Conservation (phyloP, 768 basidiomycete species). For the Phlebiopsis flavidoalba region DNA sequence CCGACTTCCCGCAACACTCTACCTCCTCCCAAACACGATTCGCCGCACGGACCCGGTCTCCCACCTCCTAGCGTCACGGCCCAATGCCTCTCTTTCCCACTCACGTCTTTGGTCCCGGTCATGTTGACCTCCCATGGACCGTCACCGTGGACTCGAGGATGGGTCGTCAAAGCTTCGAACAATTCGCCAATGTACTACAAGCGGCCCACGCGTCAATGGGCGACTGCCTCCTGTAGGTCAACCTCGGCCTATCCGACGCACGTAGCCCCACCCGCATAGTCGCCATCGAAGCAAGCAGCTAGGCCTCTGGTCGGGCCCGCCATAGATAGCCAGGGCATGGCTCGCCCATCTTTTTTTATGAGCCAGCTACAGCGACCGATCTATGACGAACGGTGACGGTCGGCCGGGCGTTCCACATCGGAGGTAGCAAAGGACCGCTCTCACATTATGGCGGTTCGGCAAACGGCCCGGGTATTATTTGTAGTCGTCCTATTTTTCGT, state of each 20-base stretch:
- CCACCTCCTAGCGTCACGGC: conserved; percentile 10
- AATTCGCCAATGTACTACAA: conserved; percentile 29
- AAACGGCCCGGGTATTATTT: background rate
- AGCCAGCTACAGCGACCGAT: conserved; percentile 24
- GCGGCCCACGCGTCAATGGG: conserved; percentile 13
- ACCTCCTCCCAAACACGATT: conserved; percentile 7
- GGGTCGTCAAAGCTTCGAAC: conserved; percentile 18
- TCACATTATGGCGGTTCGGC: conserved; percentile 6
- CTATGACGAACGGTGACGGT: conserved; percentile 16
- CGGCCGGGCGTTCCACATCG: conserved; percentile 2
- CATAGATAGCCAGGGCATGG: conserved; percentile 4
- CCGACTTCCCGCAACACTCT: conserved; percentile 6
- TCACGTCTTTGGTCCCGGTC: conserved; percentile 20
- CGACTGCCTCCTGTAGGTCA: conserved; percentile 8
- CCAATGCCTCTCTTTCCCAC: conserved; percentile 21
- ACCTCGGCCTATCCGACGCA: too few species aligned
- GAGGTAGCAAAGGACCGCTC: conserved; percentile 1
- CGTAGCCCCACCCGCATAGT: too few species aligned
- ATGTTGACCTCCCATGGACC: conserved; percentile 8
- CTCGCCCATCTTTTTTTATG: conserved; percentile 31
- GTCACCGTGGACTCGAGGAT: conserved; percentile 10
- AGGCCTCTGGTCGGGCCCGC: background rate
- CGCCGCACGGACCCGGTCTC: conserved; percentile 3
- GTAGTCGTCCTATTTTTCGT: too few species aligned
- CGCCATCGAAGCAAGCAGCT: too few species aligned